Percentiles rank a stretch among this genome's conserved stretches.
phyloP scores from a whole-genome alignment of 805 yeast species.

The Kazachstania psychrophila region DNA sequence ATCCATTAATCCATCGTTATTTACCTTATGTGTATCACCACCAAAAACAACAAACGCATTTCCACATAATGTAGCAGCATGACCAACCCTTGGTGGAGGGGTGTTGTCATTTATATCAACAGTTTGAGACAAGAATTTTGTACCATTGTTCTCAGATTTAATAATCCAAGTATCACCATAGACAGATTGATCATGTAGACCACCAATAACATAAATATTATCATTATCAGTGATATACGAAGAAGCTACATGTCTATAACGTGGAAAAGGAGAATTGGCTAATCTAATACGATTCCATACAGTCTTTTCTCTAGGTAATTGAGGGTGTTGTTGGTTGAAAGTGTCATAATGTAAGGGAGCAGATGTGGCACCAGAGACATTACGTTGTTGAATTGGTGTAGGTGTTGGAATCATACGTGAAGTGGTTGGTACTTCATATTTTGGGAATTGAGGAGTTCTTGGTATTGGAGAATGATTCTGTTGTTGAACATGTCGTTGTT shows the following conservation, averaged over 20 bases:
- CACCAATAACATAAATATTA: conserved; percentile 87
- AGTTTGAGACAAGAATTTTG: conserved; percentile 37
- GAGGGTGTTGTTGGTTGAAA: not conserved
- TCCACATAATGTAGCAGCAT: conserved; percentile 83
- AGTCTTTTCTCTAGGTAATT: conserved; percentile 12
- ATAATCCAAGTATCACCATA: conserved; percentile 94
- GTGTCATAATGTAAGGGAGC: conserved; percentile 9
- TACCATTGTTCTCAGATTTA: conserved; percentile 34
- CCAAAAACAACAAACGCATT: conserved; percentile 93
- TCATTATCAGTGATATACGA: conserved; percentile 66
- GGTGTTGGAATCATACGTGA: conserved; percentile 17
- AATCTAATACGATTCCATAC: conserved; percentile 66
- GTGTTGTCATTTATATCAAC: conserved; percentile 65
- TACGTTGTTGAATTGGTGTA: conserved; percentile 24
- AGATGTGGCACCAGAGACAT: conserved; percentile 23
- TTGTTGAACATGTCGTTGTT: conserved; percentile 5
- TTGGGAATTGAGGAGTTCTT: not conserved
- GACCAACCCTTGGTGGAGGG: conserved; percentile 96
- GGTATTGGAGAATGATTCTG: conserved; percentile 3
- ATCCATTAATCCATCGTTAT: conserved; percentile 74
- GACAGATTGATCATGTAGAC: conserved; percentile 82
- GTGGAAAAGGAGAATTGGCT: conserved; percentile 78
- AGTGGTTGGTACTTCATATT: conserved; percentile 4
- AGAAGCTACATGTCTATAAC: conserved; percentile 88
- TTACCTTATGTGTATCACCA: conserved; percentile 83